Base-by-base conservation (phyloP, 129 eudicot species). In the Deinandra increscens region DNA sequence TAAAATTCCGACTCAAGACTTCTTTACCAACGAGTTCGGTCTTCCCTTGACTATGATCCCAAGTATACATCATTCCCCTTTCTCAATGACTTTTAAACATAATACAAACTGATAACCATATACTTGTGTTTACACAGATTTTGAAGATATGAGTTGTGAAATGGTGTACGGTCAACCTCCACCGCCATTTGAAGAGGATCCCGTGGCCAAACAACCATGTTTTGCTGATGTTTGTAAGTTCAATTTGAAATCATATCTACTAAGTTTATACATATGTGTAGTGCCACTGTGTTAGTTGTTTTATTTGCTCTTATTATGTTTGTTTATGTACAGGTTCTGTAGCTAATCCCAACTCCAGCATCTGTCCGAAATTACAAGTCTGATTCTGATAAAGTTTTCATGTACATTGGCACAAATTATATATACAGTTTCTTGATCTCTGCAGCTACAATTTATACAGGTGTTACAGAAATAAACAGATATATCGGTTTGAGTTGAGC, bases 71-170 rank as follows among this genome's bases (percentile, higher is more conserved):
- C 79, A n/a, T 78, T 29, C 45, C 17, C 19, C n/a, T 15, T 9
- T 1, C 48, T 29, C 43, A 36, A n/a, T n/a, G n/a, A n/a, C n/a
- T n/a, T n/a, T n/a, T n/a, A n/a, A n/a, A n/a, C n/a, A n/a, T n/a
- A n/a, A n/a, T n/a, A n/a, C n/a, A n/a, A n/a, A n/a, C n/a, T n/a
- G 4, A 41, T 65, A 43, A 65, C 66, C 20, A n/a, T 0, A 29
- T 15, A n/a, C 18, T 71, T 58, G 39, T 56, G 22, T 7, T 19
- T 38, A 14, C 36, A 71, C 79, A 93, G 98, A 93, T 82, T 93
- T 93, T 81, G 98, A 93, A 78, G 98, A 93, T 56, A 93, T 93
- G 98, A 93, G 98, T 73, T 93, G 98, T 50, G 98, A 93, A 66
- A 93, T 93, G 98, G 85, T 87, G 54, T 93, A 93, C 49, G 98